phyloP scores from a whole-genome alignment of 2,329 filamentous ascomycete genomes.

The Akanthomyces uredinophilus region DNA sequence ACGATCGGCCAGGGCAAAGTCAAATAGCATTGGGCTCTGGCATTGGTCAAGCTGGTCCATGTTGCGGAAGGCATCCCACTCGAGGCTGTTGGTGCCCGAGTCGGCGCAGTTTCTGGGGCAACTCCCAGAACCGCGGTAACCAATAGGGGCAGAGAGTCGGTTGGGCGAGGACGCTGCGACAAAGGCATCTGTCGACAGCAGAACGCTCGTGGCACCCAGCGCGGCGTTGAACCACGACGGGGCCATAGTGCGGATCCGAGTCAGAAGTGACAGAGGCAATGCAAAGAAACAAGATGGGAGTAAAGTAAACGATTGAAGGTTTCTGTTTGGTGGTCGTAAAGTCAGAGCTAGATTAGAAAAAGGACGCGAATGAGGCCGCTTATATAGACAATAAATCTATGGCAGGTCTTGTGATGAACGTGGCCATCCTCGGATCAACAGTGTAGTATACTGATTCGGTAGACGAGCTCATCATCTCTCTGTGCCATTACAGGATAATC shows the following conservation, averaged over 20 bases:
- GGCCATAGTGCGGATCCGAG: neutral
- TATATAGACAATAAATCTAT: neutral
- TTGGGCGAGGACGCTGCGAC: neutral
- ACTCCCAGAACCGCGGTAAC: neutral
- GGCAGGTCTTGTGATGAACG: neutral
- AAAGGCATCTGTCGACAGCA: neutral
- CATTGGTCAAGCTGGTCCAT: slow-evolving; percentile 8
- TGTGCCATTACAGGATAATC: neutral
- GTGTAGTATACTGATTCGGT: neutral
- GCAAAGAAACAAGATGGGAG: neutral
- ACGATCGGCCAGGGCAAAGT: neutral
- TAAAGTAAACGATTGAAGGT: neutral
- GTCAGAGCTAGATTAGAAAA: neutral
- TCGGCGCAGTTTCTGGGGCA: slow-evolving; percentile 3
- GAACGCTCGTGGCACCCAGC: slow-evolving; percentile 1
- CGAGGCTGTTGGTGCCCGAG: neutral
- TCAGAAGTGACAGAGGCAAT: neutral
- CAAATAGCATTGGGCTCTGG: slow-evolving; percentile 3
- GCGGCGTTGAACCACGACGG: slow-evolving; percentile 1
- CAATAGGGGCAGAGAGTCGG: neutral
- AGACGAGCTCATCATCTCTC: neutral
- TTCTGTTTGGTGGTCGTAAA: neutral
- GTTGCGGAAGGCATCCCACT: slow-evolving; percentile 1
- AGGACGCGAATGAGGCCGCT: neutral
- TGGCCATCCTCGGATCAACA: neutral